A percentile compares a stretch with the other conserved stretches of the same genome.
Conservation (phyloP, 176 grass and related monocot species). For the Lolium multiflorum region DNA sequence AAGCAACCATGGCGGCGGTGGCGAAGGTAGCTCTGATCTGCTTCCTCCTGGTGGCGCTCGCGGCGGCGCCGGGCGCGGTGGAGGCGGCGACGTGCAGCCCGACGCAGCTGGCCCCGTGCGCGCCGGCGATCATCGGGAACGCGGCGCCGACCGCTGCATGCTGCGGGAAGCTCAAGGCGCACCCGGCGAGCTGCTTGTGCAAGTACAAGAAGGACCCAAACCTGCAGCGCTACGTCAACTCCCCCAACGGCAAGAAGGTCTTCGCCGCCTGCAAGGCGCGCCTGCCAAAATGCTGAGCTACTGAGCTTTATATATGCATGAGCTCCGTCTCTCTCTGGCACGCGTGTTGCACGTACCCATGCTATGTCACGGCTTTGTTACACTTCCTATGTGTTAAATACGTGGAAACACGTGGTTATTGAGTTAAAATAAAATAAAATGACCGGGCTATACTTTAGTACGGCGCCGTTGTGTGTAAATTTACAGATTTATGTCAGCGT, state of each 20-base stretch:
- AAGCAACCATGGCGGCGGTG: constrained; percentile 20
- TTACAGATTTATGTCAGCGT: no score
- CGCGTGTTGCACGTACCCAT: no score
- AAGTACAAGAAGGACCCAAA: constrained; percentile 80
- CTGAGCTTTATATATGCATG: no score
- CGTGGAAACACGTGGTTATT: no score
- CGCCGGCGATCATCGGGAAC: constrained; percentile 66
- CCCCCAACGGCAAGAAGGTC: constrained; percentile 89
- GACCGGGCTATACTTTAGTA: no score
- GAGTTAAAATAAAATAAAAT: no score
- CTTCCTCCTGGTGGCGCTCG: constrained; percentile 32
- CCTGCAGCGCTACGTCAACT: constrained; percentile 83
- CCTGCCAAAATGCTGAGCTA: neutral
- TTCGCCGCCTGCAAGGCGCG: constrained; percentile 56
- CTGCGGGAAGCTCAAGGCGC: constrained; percentile 78
- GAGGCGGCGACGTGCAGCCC: constrained; percentile 62
- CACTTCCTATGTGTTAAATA: no score
- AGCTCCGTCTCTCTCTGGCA: no score
- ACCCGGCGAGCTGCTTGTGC: constrained; percentile 81
- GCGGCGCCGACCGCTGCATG: constrained; percentile 58
- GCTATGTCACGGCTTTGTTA: no score
- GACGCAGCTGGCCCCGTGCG: constrained; percentile 73
- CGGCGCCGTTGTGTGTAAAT: no score
- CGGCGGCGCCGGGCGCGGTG: neutral
- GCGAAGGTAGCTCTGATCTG: constrained; percentile 29